phyloP scores from a whole-genome alignment of 768 basidiomycete species.

The Rhizopogon vesiculosus region DNA sequence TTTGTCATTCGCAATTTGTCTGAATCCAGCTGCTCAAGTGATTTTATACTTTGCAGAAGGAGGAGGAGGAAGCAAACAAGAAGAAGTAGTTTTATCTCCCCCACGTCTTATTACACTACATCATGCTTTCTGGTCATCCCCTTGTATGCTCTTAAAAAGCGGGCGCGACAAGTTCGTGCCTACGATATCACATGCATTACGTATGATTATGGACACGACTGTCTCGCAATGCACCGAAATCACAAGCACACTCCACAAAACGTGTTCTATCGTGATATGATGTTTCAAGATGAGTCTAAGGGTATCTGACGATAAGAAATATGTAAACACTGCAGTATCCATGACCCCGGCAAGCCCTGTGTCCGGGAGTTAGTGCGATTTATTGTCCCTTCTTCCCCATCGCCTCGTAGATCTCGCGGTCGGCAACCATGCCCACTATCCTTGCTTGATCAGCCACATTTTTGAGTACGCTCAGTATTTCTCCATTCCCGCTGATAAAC shows the following conservation, averaged over 20 bases:
- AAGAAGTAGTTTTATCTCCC: conserved; percentile 58
- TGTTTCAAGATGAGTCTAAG: background rate
- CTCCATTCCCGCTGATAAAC: conserved; percentile 79
- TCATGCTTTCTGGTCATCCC: conserved; percentile 16
- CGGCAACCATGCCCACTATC: conserved; percentile 79
- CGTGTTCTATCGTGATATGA: background rate
- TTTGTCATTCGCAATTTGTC: conserved; percentile 29
- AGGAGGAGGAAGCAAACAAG: conserved; percentile 89
- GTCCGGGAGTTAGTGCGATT: background rate
- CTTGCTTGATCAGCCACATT: conserved; percentile 86
- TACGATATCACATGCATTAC: conserved; percentile 29
- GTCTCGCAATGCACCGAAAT: conserved; percentile 8
- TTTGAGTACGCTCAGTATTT: conserved; percentile 77
- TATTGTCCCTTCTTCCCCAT: conserved; percentile 41
- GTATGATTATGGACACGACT: conserved; percentile 21
- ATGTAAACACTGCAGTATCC: background rate
- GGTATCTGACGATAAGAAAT: conserved; percentile 11
- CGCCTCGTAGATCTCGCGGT: conserved; percentile 63
- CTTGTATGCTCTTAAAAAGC: conserved; percentile 34
- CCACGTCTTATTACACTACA: conserved; percentile 16
- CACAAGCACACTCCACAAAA: conserved; percentile 16
- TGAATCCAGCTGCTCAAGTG: conserved; percentile 11
- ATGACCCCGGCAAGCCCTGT: background rate
- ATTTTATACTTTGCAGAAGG: conserved; percentile 47
- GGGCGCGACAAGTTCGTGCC: conserved; percentile 16